These are phyloP conservation scores for Xylaria flabelliformis DNA, from an alignment of 495 filamentous ascomycete genomes.

Conservation along the genomic window DNA sequence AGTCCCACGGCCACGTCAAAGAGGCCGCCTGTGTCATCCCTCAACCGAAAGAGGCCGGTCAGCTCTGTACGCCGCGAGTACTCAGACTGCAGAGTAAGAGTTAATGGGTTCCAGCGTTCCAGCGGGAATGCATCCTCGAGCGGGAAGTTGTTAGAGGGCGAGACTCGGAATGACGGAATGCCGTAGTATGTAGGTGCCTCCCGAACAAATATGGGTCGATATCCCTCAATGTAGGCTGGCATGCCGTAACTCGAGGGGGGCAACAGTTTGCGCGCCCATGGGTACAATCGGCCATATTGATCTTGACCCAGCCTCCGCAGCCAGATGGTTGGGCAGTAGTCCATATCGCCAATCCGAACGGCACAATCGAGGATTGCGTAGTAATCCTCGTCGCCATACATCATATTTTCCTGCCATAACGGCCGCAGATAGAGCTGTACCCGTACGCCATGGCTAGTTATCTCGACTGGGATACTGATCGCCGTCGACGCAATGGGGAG, in stretches of 20 bases:
- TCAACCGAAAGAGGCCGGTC: not conserved
- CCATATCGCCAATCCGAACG: not conserved
- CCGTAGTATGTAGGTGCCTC: not conserved
- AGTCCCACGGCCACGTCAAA: not conserved
- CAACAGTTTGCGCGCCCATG: slow-evolving; percentile 1
- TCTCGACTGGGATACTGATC: slow-evolving; percentile 14
- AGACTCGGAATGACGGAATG: slow-evolving; percentile 3
- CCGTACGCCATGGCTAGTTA: not conserved
- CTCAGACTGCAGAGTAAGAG: not conserved
- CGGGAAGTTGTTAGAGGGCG: not conserved
- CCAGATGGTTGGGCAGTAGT: slow-evolving; percentile 4
- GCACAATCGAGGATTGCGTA: not conserved
- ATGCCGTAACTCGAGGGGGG: not conserved
- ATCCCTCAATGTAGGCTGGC: not conserved
- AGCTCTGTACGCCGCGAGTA: slow-evolving; percentile 6
- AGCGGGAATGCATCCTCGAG: slow-evolving; percentile 8
- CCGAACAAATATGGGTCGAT: not conserved
- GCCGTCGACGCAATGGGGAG: not conserved
- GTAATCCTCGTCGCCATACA: slow-evolving; percentile 5
- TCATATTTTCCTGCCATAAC: not conserved
- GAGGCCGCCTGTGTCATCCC: not conserved
- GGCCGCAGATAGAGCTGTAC: not conserved
- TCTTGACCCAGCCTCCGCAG: not conserved
- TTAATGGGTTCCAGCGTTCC: slow-evolving; percentile 6
- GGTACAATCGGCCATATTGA: not conserved